Base-by-base conservation (phyloP, 2,329 filamentous ascomycete genomes). In the Curvularia lunata region DNA sequence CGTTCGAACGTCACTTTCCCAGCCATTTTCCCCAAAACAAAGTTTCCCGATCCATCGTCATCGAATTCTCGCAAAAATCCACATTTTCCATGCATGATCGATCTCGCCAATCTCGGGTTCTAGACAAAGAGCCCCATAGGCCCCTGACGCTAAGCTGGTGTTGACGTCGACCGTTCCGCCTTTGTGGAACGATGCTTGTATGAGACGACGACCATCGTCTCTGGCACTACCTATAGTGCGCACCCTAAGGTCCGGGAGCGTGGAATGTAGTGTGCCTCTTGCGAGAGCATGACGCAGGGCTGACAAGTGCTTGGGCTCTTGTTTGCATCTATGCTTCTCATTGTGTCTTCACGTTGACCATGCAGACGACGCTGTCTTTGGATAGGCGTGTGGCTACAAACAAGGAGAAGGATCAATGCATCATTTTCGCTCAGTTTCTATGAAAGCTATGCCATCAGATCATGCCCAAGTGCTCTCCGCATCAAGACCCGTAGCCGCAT, bases 101-200 rank as follows among this genome's bases (percentile, higher is more conserved):
- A 70, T 71, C 59, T 64, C 52, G 59, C 62, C 56, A 68, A 69
- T 67, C 62, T 67, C 32, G 45, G 34, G 13, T 49, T 49, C 48
- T 41, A 61, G 60, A 62, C 54, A 64, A 45, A 61, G 48, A 58
- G 52, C 46, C 49, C 54, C 58, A 55, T 41, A 18, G 40, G 58
- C 63, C 43, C 67, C 68, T 69, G 67, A 56, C 58, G 61, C 68
- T 72, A 72, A 45, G 21, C 41, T 28, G 16, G 49, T 67, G 25
- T 68, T 69, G 67, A 68, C 64, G 65, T 68, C 63, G 52, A 59
- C 56, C 37, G 48, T 63, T 42, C 49, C 23, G 40, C 46, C 28
- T 41, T 54, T 54, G 45, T 50, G 41, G 54, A 37, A 38, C 42
- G 49, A 53, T 28, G 42, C 21, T 53, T 38, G 18, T 40, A 18